phyloP scores from a whole-genome alignment of 805 yeast genomes.

The Metschnikowia cubensis region DNA sequence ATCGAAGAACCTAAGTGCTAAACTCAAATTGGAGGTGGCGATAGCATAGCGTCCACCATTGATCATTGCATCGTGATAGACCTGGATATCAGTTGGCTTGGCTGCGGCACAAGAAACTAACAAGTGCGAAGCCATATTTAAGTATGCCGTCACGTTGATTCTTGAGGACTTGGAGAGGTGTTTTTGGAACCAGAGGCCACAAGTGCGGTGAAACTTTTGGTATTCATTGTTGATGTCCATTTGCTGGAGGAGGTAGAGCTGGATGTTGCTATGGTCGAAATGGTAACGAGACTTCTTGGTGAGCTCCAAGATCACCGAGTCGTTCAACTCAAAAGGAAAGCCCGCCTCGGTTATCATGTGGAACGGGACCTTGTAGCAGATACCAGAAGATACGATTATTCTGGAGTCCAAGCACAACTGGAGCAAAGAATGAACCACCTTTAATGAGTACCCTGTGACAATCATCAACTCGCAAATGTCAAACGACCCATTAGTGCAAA shows the following conservation, averaged over 20 bases:
- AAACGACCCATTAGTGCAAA: conserved; percentile 34
- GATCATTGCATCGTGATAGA: conserved; percentile 37
- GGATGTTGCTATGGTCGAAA: conserved; percentile 41
- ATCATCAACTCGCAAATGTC: conserved; percentile 34
- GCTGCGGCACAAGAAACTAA: conserved; percentile 32
- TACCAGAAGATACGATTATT: conserved; percentile 36
- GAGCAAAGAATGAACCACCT: conserved; percentile 29
- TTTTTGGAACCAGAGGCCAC: conserved; percentile 41
- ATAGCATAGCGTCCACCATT: conserved; percentile 45
- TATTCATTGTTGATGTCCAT: conserved; percentile 25
- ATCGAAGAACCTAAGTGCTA: conserved; percentile 39
- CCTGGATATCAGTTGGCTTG: conserved; percentile 29
- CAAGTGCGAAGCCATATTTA: conserved; percentile 40
- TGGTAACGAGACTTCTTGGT: conserved; percentile 33
- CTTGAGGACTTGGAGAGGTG: conserved; percentile 15
- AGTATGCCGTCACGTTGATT: conserved; percentile 22
- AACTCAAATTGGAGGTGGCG: conserved; percentile 38
- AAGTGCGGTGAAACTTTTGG: conserved; percentile 30
- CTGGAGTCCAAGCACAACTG: conserved; percentile 29
- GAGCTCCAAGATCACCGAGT: conserved; percentile 30
- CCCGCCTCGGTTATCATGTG: conserved; percentile 27
- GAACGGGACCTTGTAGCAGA: conserved; percentile 47
- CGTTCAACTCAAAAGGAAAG: conserved; percentile 28
- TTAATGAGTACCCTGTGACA: conserved; percentile 33
- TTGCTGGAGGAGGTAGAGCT: conserved; percentile 26